These are phyloP conservation scores for Colletotrichum simmondsii DNA, from an alignment of 2,329 filamentous ascomycete species.

Conservation along the genomic window DNA sequence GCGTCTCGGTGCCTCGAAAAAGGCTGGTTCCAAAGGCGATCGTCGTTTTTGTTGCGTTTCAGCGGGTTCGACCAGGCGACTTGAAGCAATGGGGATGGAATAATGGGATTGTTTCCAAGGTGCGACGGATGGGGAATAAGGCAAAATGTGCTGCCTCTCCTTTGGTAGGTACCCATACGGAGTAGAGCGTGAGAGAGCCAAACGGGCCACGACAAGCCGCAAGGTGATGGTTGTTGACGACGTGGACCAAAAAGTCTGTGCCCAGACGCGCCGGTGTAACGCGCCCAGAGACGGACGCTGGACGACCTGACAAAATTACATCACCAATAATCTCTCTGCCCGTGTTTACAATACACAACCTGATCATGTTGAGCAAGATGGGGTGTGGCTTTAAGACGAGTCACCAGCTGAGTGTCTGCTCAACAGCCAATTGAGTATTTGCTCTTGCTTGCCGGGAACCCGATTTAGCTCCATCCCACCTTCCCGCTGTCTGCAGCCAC, in stretches of 20 bases:
- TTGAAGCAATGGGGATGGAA: background rate
- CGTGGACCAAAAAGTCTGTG: constrained; percentile 5
- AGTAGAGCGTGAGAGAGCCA: background rate
- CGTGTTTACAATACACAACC: background rate
- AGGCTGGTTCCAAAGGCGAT: background rate
- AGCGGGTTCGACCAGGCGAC: constrained; percentile 1
- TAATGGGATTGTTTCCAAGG: constrained; percentile 3
- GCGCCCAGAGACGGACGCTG: constrained; percentile 8
- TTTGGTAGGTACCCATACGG: too few relatives aligned
- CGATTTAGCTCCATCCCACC: constrained; percentile 21
- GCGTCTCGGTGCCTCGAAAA: background rate
- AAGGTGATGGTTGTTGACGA: background rate
- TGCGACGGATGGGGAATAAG: background rate
- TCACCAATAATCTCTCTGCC: constrained; percentile 20
- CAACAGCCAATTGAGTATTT: constrained; percentile 7
- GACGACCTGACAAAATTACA: constrained; percentile 19
- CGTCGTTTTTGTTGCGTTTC: constrained; percentile 9
- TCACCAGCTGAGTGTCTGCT: too few relatives aligned
- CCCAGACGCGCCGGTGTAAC: constrained; percentile 28
- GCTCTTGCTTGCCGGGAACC: background rate
- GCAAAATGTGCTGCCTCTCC: too few relatives aligned
- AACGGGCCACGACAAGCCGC: background rate
- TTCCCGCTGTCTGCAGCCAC: constrained; percentile 5
- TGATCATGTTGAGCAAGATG: background rate
- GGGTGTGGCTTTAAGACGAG: background rate